Evolutionary conservation across 306 rosid species (phyloP), one percentile per base, ranked within the genome.

Genomic region (Glycine soja): DNA sequence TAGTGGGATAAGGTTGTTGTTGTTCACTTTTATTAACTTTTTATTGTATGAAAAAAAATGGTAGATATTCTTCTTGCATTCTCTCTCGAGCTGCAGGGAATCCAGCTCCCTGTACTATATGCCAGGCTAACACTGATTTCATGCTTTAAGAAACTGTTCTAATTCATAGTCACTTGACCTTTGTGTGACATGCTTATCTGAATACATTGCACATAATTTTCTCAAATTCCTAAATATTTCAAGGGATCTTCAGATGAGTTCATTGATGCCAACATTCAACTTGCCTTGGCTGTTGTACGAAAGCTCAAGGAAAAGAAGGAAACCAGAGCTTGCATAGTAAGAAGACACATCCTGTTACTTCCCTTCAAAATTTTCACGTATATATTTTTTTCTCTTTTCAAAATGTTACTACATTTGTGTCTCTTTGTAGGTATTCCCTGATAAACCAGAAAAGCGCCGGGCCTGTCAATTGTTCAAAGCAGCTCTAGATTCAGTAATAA

Each of bases 231-330:
- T 91, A 92, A 90, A 94, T 88, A 58, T 92, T 89, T 91, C 89
- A 93, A 95, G 99, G 97, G 99, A 82, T 95, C 99, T 88, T 95
- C 99, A 93, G 99, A 95, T 95, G 99, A 93, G 11, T 95, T 91
- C 94, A 95, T 86, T 81, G 99, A 95, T 87, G 97, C 99, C 77
- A 95, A 95, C 83, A 85, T 93, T 87, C 99, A 95, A 87, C 90
- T 95, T 73, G 95, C 88, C 61, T 88, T 95, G 89, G 89, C 99
- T 80, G 91, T 95, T 81, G 97, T 92, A 16, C 89, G 88, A 84
- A 95, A 91, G 88, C 97, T 95, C 76, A 88, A 79, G 76, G 97
- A 86, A 73, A 95, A 71, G 79, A 88, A n/a, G 81, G 92, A 92
- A 82, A 87, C 87, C 47, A 87, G 90, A 82, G 92, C 87, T 81